Evolutionary conservation across 2,329 filamentous ascomycete species (phyloP).

Genomic region (Sclerotinia nivalis): DNA sequence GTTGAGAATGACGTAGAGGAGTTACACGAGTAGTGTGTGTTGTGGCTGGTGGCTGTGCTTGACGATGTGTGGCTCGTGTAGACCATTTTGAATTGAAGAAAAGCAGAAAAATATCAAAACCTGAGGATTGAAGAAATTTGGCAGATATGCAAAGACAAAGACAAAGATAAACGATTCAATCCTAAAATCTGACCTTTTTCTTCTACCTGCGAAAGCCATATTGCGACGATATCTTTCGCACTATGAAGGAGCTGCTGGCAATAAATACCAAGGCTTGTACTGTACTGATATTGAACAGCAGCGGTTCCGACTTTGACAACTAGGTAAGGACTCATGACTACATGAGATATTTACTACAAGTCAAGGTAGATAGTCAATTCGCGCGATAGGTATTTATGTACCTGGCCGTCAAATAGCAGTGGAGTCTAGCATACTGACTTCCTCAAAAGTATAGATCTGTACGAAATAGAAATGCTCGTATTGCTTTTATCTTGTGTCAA

Average conservation of each 20-base stretch:
- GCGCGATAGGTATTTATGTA: not conserved
- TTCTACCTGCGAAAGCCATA: not conserved
- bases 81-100: not conserved
- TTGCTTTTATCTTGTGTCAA: not conserved
- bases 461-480: not conserved
- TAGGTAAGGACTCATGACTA: not conserved
- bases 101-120: not conserved
- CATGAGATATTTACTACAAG: not conserved
- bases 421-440: not conserved
- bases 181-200: not conserved
- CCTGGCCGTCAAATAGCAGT: not conserved
- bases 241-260: not conserved
- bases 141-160: not conserved
- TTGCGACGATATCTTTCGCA: too few relatives aligned
- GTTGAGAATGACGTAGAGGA: not conserved
- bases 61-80: not conserved
- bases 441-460: not conserved
- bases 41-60: slow-evolving; percentile 7
- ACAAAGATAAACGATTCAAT: not conserved
- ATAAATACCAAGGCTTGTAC: not conserved
- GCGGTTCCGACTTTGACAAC: too few relatives aligned
- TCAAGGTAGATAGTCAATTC: not conserved
- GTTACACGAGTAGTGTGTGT: not conserved
- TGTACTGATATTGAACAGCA: not conserved
- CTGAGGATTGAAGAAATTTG: too few relatives aligned